Percentiles rank a stretch among this genome's conserved stretches.
These are phyloP conservation scores for Citrullus colocynthis DNA, from an alignment of 306 rosid genomes.

Conservation along the genomic window DNA sequence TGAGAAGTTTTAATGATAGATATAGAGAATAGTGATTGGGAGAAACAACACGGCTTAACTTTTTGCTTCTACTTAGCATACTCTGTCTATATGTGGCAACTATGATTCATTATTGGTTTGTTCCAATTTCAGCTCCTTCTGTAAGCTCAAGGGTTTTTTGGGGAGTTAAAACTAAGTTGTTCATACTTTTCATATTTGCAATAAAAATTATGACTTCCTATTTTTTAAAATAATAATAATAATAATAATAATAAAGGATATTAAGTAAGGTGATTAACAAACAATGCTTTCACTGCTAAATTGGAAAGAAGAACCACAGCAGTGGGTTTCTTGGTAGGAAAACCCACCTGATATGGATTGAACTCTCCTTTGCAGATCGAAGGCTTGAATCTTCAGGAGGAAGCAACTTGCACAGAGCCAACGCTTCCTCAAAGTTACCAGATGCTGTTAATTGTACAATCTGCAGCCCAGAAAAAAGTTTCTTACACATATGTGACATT, in stretches of 20 bases:
- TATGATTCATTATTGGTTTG: not conserved
- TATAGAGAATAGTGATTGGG: not conserved
- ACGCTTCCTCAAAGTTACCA: conserved; percentile 93
- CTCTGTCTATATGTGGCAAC: not conserved
- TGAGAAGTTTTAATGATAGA: not conserved
- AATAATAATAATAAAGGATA: not conserved
- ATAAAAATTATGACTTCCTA: not conserved
- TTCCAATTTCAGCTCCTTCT: not conserved
- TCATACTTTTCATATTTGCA: not conserved
- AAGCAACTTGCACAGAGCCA: conserved; percentile 96
- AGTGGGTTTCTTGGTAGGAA: not conserved
- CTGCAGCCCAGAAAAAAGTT: conserved; percentile 30
- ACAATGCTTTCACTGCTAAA: not conserved
- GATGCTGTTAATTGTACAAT: conserved; percentile 97
- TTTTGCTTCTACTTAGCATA: not conserved
- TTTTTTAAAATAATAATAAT: too few species aligned
- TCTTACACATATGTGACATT: conserved; percentile 4
- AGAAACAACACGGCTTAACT: not conserved
- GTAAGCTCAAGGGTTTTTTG: not conserved
- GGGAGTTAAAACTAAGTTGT: not conserved
- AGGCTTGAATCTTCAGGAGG: conserved; percentile 95
- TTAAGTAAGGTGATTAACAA: not conserved
- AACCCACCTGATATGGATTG: conserved; percentile 80
- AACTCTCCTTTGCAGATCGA: conserved; percentile 90
- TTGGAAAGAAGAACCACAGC: not conserved